Base-by-base conservation (phyloP, 768 basidiomycete genomes). In the Amanita molliuscula region DNA sequence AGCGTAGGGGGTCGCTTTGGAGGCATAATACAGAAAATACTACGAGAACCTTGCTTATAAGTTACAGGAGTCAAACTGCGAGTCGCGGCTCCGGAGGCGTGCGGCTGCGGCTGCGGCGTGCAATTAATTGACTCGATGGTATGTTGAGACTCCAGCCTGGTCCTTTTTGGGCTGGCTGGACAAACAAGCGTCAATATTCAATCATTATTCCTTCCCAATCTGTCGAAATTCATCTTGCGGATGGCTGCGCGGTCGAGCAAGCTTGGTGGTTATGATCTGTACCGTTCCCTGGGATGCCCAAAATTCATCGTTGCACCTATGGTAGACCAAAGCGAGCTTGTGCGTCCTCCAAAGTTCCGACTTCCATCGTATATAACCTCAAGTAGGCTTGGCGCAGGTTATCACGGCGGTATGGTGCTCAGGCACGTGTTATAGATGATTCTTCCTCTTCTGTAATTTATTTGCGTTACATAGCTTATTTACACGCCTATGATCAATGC, bases 401-500 rank as follows among this genome's bases (percentile, higher is more conserved):
- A 21, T 87, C 88, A 6, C 74, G 93, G 51, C 70, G 81, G 51
- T 88, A 93, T 60, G 89, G 89, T 25, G 85, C 84, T 26, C 80
- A 91, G 65, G 88, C 87, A 50, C 57, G 71, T 47, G 21, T 20
- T 18, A 40, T n/a, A 34, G 6, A 29, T 6, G 25, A 23, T 3
- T 13, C 10, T 43, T 16, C 34, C 26, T 15, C 45, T 11, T 21
- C 2, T 29, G 10, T 11, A 13, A 35, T 25, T 41, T 41, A 11
- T 13, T 25, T 13, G 18, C 18, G 21, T 8, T 3, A 9, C 43
- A 34, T 59, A 93, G 80, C 75, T 97, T 18, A 76, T 80, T n/a
- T 98, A 96, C 61, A 93, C 94, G 0, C 96, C 96, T 15, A 99
- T 99, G 96, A 96, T 99, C 59, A 90, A 95, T 54, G 90, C 93